These are phyloP conservation scores for Pleurotus platypus DNA, from an alignment of 768 basidiomycete genomes.

Conservation along the genomic window DNA sequence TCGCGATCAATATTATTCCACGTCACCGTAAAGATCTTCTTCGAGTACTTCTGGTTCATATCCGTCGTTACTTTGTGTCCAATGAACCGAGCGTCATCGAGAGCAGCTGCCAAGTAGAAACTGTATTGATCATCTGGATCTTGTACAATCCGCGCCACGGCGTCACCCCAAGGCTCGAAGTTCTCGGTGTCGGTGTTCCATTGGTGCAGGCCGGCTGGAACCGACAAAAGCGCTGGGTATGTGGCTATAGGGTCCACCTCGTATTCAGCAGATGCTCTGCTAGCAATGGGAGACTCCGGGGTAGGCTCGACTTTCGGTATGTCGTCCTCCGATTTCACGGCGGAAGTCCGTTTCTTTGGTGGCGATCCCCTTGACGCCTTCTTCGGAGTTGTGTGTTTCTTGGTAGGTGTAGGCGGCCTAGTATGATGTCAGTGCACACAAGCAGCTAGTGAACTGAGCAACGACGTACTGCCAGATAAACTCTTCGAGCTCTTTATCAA, in stretches of 20 bases:
- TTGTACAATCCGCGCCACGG: constrained; percentile 50
- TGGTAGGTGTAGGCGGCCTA: constrained; percentile 29
- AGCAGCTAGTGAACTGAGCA: background rate
- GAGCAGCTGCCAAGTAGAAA: constrained; percentile 58
- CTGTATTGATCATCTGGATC: constrained; percentile 41
- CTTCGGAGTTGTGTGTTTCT: background rate
- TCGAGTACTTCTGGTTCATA: constrained; percentile 71
- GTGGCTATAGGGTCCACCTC: constrained; percentile 1
- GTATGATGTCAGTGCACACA: background rate
- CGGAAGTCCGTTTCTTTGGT: background rate
- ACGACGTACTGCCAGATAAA: constrained; percentile 76
- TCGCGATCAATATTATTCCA: constrained; percentile 76
- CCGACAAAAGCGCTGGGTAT: constrained; percentile 25
- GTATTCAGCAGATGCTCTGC: background rate
- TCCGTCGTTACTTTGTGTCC: constrained; percentile 61
- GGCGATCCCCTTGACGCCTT: background rate
- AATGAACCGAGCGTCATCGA: constrained; percentile 45
- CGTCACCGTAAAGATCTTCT: constrained; percentile 68
- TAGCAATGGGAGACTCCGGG: background rate
- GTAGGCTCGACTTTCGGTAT: background rate
- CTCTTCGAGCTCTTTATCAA: constrained; percentile 67
- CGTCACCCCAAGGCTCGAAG: constrained; percentile 48
- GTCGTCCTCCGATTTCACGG: background rate
- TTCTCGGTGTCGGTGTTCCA: constrained; percentile 52
- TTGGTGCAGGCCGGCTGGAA: constrained; percentile 54